A percentile compares a stretch with the other conserved stretches of the same genome.
phyloP scores from a whole-genome alignment of 306 rosid genomes.

The Nissolia schottii region DNA sequence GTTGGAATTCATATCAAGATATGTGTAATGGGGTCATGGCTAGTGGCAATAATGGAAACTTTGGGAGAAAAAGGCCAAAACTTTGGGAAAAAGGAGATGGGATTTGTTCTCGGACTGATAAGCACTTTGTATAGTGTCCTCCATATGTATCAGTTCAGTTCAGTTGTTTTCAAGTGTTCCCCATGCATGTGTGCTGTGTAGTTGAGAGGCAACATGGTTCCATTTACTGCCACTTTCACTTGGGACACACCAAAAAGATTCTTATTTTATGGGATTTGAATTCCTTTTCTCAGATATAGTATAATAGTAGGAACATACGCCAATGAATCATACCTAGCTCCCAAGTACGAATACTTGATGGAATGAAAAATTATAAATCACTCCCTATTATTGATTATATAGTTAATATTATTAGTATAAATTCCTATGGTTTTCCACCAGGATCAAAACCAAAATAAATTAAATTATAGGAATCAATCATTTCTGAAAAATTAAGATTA shows the following conservation, averaged over 20 bases:
- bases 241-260: slow-evolving; percentile 3
- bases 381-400: too few species aligned
- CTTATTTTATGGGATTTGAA: slow-evolving; percentile 12
- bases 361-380: too few species aligned
- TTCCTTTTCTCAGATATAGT: not conserved
- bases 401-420: too few species aligned
- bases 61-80: not conserved
- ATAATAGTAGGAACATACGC: slow-evolving; percentile 6
- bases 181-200: slow-evolving; percentile 30
- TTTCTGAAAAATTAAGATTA: too few species aligned
- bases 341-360: not conserved
- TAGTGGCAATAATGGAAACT: not conserved
- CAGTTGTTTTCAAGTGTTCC: not conserved
- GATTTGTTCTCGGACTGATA: not conserved
- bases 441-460: not conserved
- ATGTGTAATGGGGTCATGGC: not conserved
- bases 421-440: not conserved
- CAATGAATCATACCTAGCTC: not conserved
- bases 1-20: not conserved
- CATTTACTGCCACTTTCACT: slow-evolving; percentile 21
- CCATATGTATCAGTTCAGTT: too few species aligned
- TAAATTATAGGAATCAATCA: too few species aligned
- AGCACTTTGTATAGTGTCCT: not conserved
- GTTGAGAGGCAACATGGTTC: slow-evolving; percentile 28
- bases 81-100: slow-evolving; percentile 16